A percentile compares a stretch with the other conserved stretches of the same genome.
phyloP scores from a whole-genome alignment of 2,329 filamentous ascomycete species.

The Fusarium neocosmosporiellum region DNA sequence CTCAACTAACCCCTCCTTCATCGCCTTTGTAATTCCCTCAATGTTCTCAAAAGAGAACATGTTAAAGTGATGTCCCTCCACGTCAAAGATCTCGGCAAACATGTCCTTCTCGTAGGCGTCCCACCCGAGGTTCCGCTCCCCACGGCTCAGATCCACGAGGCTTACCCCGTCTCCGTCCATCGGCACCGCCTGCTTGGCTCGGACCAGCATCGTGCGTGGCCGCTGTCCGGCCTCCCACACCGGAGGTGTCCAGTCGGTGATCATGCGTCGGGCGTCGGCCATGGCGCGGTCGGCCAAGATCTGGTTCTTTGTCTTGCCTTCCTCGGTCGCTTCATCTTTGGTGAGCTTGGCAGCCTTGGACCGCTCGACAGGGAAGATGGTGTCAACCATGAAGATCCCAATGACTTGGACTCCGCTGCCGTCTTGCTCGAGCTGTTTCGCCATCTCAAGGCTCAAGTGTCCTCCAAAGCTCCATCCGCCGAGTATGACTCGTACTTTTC shows the following conservation, averaged over 20 bases:
- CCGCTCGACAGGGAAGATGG: constrained; percentile 50
- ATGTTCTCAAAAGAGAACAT: constrained; percentile 53
- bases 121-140: constrained; percentile 61
- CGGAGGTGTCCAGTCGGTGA: constrained; percentile 55
- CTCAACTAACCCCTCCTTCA: constrained; percentile 32
- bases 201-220: constrained; percentile 59
- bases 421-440: constrained; percentile 55
- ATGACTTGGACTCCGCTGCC: constrained; percentile 53
- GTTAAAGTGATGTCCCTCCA: constrained; percentile 64
- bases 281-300: constrained; percentile 54
- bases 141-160: constrained; percentile 58
- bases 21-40: constrained; percentile 41
- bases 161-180: constrained; percentile 42
- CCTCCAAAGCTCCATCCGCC: constrained; percentile 69
- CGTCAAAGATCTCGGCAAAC: constrained; percentile 58
- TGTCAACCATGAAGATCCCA: constrained; percentile 66
- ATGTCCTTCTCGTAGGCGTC: constrained; percentile 57
- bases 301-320: constrained; percentile 50
- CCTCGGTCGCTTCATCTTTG: constrained; percentile 34
- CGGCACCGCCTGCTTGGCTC: constrained; percentile 56
- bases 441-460: constrained; percentile 62
- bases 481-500: constrained; percentile 56
- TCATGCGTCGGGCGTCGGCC: constrained; percentile 54
- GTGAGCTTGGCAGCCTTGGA: constrained; percentile 16
- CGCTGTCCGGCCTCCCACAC: constrained; percentile 48